phyloP scores from a whole-genome alignment of 176 grass and related monocot genomes.

The Rhynchospora breviuscula region DNA sequence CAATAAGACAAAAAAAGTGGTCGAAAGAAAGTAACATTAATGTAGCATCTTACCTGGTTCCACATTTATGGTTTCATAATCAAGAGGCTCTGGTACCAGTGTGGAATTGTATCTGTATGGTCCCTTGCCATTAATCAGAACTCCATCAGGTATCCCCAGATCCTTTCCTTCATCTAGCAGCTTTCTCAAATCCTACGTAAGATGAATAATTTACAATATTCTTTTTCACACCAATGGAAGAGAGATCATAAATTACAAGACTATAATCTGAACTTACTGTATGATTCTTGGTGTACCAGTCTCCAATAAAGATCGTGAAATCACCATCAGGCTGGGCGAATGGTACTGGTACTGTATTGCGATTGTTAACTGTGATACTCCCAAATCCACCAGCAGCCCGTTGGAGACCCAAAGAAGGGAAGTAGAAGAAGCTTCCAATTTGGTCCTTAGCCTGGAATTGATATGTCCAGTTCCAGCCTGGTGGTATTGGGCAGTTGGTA shows the following conservation, averaged over 20 bases:
- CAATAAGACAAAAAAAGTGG: background rate
- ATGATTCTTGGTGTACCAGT: slow-evolving; percentile 89
- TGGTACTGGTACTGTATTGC: slow-evolving; percentile 43
- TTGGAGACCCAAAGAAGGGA: slow-evolving; percentile 72
- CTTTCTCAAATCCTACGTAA: slow-evolving; percentile 70
- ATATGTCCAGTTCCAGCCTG: slow-evolving; percentile 97
- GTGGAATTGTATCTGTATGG: slow-evolving; percentile 64
- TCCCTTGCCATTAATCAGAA: slow-evolving; percentile 80
- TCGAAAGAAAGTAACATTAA: background rate
- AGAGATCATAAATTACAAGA: slow-evolving; percentile 21
- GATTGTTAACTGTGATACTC: slow-evolving; percentile 65
- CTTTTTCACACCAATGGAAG: background rate
- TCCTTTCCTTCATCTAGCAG: slow-evolving; percentile 64
- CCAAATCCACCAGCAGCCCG: slow-evolving; percentile 66
- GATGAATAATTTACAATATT: slow-evolving; percentile 11
- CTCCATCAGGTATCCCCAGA: slow-evolving; percentile 61
- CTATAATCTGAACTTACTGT: slow-evolving; percentile 35
- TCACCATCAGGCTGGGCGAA: slow-evolving; percentile 66
- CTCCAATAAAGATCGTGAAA: slow-evolving; percentile 68
- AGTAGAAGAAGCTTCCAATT: slow-evolving; percentile 96
- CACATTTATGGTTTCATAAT: slow-evolving; percentile 65
- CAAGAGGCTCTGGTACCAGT: slow-evolving; percentile 47
- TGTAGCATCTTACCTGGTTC: slow-evolving; percentile 51
- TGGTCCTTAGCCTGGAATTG: slow-evolving; percentile 96
- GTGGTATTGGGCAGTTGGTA: slow-evolving; percentile 86